Percentiles rank a stretch among this genome's conserved stretches.
These are phyloP conservation scores for Fusarium multiceps DNA, from an alignment of 2,329 filamentous ascomycete species.

Conservation along the genomic window DNA sequence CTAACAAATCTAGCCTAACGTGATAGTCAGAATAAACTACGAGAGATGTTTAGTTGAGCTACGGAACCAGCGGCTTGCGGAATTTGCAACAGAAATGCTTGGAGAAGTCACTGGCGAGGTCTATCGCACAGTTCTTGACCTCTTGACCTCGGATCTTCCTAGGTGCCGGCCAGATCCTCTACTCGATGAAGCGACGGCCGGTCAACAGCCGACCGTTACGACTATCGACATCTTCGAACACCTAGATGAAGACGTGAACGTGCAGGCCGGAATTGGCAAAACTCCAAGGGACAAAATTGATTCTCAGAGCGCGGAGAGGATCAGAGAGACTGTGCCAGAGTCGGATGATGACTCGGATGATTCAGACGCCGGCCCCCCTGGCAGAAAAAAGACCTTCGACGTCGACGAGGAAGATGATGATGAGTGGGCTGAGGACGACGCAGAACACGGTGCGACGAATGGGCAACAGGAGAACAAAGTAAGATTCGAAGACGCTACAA, in stretches of 20 bases:
- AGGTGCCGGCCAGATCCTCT: constrained; percentile 72
- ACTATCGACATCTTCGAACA: constrained; percentile 68
- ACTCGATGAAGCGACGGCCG: constrained; percentile 49
- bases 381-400: constrained; percentile 34
- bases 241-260: constrained; percentile 63
- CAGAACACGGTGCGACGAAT: constrained; percentile 47
- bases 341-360: constrained; percentile 53
- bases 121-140: constrained; percentile 78
- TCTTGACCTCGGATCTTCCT: constrained; percentile 74
- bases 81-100: constrained; percentile 76
- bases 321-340: constrained; percentile 54
- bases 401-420: constrained; percentile 52
- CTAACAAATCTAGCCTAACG: constrained; percentile 67
- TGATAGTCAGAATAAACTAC: constrained; percentile 84
- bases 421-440: constrained; percentile 49
- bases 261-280: constrained; percentile 69
- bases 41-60: constrained; percentile 86
- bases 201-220: constrained; percentile 56
- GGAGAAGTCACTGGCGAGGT: constrained; percentile 81
- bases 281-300: constrained; percentile 60
- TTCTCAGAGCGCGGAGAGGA: constrained; percentile 60
- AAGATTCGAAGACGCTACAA: constrained; percentile 62
- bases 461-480: constrained; percentile 57
- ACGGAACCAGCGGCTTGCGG: constrained; percentile 80
- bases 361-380: constrained; percentile 47